Percentiles rank a stretch among this genome's conserved stretches.
Conservation (phyloP, 441 rosid genomes). For the Jatropha podagrica region DNA sequence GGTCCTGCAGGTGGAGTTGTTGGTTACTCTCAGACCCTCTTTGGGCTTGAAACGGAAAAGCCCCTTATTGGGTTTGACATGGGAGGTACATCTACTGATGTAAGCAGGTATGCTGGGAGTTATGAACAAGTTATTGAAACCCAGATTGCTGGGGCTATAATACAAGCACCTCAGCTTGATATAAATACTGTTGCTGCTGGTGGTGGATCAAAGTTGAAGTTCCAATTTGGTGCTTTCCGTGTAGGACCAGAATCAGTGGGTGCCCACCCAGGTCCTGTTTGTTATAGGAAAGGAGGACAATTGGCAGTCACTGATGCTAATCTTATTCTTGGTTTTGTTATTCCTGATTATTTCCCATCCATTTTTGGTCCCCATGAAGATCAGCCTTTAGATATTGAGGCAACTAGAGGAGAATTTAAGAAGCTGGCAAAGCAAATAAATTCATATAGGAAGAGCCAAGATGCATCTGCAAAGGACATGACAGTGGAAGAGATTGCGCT, state of each 20-base stretch:
- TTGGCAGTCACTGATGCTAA: conserved; percentile 94
- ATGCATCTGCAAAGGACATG: conserved; percentile 74
- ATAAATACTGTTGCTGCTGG: conserved; percentile 98
- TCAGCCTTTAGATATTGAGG: conserved; percentile 68
- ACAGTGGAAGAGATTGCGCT: conserved; percentile 81
- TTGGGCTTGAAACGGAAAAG: conserved; percentile 84
- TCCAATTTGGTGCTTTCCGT: conserved; percentile 85
- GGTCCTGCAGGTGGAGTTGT: conserved; percentile 99
- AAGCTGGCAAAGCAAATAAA: conserved; percentile 75
- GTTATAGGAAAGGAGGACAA: conserved; percentile 92
- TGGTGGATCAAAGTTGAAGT: conserved; percentile 92
- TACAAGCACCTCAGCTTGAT: conserved; percentile 98
- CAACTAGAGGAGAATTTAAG: conserved; percentile 73
- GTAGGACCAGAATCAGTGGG: conserved; percentile 98
- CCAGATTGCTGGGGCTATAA: conserved; percentile 90
- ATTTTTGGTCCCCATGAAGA: conserved; percentile 88
- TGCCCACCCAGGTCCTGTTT: conserved; percentile 97
- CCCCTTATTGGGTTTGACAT: conserved; percentile 96
- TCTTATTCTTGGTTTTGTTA: conserved; percentile 76
- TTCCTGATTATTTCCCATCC: conserved; percentile 91
- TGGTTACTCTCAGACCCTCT: conserved; percentile 94
- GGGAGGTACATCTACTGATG: conserved; percentile 99
- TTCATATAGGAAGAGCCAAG: conserved; percentile 74
- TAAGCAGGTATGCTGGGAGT: conserved; percentile 93
- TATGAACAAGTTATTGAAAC: conserved; percentile 94